A percentile compares a stretch with the other conserved stretches of the same genome.
Evolutionary conservation across 805 yeast species (phyloP).

Genomic region (Kazachstania bromeliacearum): DNA sequence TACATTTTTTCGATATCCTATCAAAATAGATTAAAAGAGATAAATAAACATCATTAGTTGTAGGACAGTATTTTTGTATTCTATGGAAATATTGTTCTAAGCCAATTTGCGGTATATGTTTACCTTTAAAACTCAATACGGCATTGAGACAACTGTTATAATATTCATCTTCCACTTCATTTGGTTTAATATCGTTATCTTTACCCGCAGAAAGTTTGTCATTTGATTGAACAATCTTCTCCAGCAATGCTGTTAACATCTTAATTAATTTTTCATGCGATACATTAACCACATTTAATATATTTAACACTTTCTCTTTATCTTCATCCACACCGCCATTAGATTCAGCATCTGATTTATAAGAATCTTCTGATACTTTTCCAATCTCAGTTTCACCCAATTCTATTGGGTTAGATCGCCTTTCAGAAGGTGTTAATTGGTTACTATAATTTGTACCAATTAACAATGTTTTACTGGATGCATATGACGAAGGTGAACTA

Average conservation of each 20-base stretch:
- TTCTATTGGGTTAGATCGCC: too few species aligned
- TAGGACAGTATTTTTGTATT: constrained; percentile 93
- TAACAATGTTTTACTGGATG: constrained; percentile 3
- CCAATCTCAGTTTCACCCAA: not conserved
- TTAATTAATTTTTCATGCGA: constrained; percentile 71
- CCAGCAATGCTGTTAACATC: constrained; percentile 79
- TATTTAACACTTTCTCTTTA: constrained; percentile 1
- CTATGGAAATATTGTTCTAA: constrained; percentile 82
- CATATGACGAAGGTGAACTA: constrained; percentile 11
- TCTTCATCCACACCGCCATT: constrained; percentile 1
- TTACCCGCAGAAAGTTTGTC: constrained; percentile 32
- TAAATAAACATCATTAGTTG: constrained; percentile 93
- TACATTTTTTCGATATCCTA: constrained; percentile 67
- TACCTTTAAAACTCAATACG: constrained; percentile 87
- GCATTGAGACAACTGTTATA: constrained; percentile 33
- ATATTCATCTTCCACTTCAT: constrained; percentile 1
- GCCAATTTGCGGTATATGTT: constrained; percentile 92
- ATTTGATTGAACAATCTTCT: constrained; percentile 83
- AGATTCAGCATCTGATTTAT: too few species aligned
- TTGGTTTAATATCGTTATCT: not conserved
- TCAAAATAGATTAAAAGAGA: constrained; percentile 89
- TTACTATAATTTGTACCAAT: not conserved
- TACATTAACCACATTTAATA: constrained; percentile 58
- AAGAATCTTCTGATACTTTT: too few species aligned
- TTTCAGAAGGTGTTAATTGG: not conserved